Base-by-base conservation (phyloP, 192 early-diverging fungal species). In the Coemansia interrupta region DNA sequence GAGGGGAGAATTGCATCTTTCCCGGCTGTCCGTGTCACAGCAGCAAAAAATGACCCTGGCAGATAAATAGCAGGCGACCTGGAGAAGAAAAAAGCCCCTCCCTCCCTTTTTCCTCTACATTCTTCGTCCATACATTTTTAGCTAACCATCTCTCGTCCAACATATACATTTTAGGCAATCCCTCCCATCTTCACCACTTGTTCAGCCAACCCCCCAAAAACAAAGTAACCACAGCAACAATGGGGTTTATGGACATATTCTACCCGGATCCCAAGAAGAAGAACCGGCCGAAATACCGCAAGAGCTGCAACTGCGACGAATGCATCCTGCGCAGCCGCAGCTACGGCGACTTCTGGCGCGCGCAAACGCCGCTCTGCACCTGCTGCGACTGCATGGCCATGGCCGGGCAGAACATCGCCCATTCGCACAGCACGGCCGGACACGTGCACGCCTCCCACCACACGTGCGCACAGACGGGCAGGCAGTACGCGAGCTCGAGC, bases 381-480 rank as follows among this genome's bases (percentile, higher is more conserved):
- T 76, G 73, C 56, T 76, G 73, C 60, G 73, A 76, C 57, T 76
- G 73, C 51, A 76, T 76, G 73, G 58, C 73, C 5, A 58, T 60
- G 12, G 73, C 73, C 4, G 73, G 73, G 10, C 66, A 60, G 36
- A 60, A 62, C 56, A 61, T 76, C 17, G 67, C 73, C 17, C 66
- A 69, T 28, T 46, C 58, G 12, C 45, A 69, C 30, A 70, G 66
- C 52, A 76, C 73, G 2, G 61, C 62, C 46, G 63, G 42, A 11
- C 73, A 76, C 47, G 59, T 60, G 1, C 73, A 76, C 36, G 66
- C 73, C 5, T 22, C 54, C 1, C 19, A 28, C 12, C 73, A 76
- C 48, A 66, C 73, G 9, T 76, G 73, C 23, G 67, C 73, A 5
- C 61, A 65, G 63, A 46, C 58, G 0, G 66, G 73, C 2, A 26